Evolutionary conservation across 257 asterid genomes (phyloP).

Genomic region (Leonotis leonurus): DNA sequence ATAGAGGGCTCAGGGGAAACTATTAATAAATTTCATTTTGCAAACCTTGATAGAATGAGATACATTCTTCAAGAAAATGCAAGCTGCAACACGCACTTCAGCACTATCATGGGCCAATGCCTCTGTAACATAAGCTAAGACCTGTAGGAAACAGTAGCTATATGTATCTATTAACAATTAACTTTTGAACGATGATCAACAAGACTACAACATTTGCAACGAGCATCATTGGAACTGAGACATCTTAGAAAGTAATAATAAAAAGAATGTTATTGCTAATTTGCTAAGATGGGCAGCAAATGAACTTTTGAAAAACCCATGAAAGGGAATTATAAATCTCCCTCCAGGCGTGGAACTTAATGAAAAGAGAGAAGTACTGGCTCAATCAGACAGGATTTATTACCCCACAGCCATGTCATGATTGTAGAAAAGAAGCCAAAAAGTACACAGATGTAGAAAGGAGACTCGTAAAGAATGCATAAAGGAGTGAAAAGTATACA

Average conservation of each 20-base stretch:
- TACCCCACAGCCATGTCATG: background rate
- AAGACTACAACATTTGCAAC: background rate
- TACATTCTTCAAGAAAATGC: conserved; percentile 68
- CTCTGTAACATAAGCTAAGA: conserved; percentile 38
- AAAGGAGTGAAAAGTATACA: background rate
- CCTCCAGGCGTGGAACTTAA: background rate
- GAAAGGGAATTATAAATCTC: background rate
- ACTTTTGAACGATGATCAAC: background rate
- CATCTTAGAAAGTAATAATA: background rate
- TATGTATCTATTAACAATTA: background rate
- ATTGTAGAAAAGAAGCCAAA: background rate
- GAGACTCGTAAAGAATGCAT: conserved; percentile 5
- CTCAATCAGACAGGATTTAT: background rate
- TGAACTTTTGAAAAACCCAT: background rate
- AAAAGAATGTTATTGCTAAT: background rate
- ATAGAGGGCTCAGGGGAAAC: background rate
- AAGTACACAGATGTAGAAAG: background rate
- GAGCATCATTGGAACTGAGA: conserved; percentile 4
- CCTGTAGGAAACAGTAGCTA: conserved; percentile 44
- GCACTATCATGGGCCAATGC: conserved; percentile 61
- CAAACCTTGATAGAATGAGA: conserved; percentile 90
- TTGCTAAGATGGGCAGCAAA: conserved; percentile 4
- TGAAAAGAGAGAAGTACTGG: background rate
- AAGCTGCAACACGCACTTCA: conserved; percentile 86
- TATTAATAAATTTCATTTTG: conserved; percentile 6